Base-by-base conservation (phyloP, 1,284 basidiomycete species). In the Ceratobasidium theobromae region DNA sequence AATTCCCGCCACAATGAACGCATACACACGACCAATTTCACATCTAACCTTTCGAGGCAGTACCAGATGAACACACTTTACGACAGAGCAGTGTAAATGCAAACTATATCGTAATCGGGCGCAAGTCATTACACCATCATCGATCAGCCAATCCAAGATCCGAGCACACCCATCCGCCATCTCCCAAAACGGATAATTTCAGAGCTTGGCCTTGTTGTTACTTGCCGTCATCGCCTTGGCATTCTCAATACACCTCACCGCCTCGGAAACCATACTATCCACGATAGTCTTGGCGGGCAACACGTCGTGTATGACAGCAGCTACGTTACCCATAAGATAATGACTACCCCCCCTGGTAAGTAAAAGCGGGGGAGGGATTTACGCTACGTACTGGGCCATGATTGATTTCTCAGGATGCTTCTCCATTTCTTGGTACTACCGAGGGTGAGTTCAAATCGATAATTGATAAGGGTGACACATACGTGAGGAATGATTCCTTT, bases 261-360 rank as follows among this genome's bases (percentile, higher is more conserved):
- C 69, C 11, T 69, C 68, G 5, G 57, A 30, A 21, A 70, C 69
- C 69, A 70, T 70, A 18, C 68, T 76, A 1, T 72, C 69, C 11
- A 77, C 60, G 0, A 78, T 75, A 57, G 76, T 75, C n/a, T 77
- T 73, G 12, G 77, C 69, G 4, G 71, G 74, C 27, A 71, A 71
- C 25, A 77, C 76, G 25, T 78, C 73, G 69, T 77, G 75, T 69
- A 77, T 70, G 6, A 67, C 38, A 2, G 65, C 69, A 2, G 68
- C 60, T 21, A 70, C 69, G n/a, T 65, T 67, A 23, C 69, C 69
- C 57, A 70, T 43, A 14, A 70, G 66, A 33, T 64, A 70, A 9
- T 64, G 67, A 14, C 69, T 64, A 21, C 48, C 4, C 14, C 16
- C 18, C 27, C 6, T 9, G 11, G 32, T 25, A 18, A 51, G 23